These are phyloP conservation scores for Exophiala bonariae DNA, from an alignment of 2,329 filamentous ascomycete genomes.

Conservation along the genomic window DNA sequence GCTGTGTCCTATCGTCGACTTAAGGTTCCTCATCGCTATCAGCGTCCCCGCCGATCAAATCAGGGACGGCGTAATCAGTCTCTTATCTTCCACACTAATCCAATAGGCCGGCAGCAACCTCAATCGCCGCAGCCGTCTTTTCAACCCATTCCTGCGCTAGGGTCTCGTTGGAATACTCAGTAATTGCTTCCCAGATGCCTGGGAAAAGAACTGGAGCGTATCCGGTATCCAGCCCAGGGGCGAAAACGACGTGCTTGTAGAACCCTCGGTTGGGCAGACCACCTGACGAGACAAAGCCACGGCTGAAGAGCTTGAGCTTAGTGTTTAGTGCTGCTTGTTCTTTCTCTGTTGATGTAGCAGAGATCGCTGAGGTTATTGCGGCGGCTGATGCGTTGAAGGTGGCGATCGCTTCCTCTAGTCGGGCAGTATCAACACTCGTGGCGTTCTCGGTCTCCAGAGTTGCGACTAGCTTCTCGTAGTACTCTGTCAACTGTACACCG, in stretches of 20 bases:
- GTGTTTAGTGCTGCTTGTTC: conserved; percentile 40
- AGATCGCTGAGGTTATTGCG: conserved; percentile 14
- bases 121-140: conserved; percentile 27
- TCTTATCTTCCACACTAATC: too few species aligned
- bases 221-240: conserved; percentile 43
- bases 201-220: conserved; percentile 30
- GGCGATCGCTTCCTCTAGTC: conserved; percentile 37
- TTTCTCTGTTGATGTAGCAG: conserved; percentile 20
- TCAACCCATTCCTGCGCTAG: conserved; percentile 28
- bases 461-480: conserved; percentile 36
- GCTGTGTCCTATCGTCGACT: too few species aligned
- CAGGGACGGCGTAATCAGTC: too few species aligned
- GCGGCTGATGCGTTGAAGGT: conserved; percentile 34
- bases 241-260: conserved; percentile 48
- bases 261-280: conserved; percentile 46
- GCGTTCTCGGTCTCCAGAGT: conserved; percentile 30
- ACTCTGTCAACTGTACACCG: conserved; percentile 36
- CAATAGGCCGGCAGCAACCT: conserved; percentile 27
- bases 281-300: conserved; percentile 48
- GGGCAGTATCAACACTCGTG: conserved; percentile 19
- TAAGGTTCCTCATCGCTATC: too few species aligned
- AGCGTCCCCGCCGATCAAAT: too few species aligned
- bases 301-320: conserved; percentile 47
- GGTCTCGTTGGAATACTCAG: conserved; percentile 23
- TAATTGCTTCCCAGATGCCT: conserved; percentile 29